These are phyloP conservation scores for Lepidium sativum DNA, from an alignment of 345 rosid genomes.

Conservation along the genomic window DNA sequence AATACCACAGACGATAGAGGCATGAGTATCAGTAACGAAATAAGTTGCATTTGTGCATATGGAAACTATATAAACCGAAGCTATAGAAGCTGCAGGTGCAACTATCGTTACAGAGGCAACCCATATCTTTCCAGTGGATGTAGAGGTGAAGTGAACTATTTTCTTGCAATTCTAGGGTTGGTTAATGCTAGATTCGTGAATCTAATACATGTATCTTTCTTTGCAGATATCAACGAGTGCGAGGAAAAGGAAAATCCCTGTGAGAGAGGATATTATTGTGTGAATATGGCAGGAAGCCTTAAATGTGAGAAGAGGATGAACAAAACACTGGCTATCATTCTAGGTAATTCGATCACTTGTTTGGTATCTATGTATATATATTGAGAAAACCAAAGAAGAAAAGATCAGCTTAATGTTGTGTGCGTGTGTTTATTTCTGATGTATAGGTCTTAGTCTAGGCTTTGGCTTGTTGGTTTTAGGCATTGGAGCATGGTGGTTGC, in stretches of 20 bases:
- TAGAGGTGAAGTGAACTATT: slow-evolving; percentile 16
- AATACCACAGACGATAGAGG: background rate
- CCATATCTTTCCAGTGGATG: slow-evolving; percentile 27
- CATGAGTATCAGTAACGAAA: background rate
- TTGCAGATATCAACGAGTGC: background rate
- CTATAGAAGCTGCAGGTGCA: slow-evolving; percentile 25
- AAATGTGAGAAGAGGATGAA: too few species aligned
- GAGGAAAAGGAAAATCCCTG: too few species aligned
- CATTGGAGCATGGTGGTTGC: slow-evolving; percentile 15
- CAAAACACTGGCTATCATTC: too few species aligned
- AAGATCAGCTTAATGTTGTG: background rate
- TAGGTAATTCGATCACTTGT: too few species aligned
- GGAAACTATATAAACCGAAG: slow-evolving; percentile 7
- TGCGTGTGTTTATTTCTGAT: background rate
- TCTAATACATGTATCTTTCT: background rate
- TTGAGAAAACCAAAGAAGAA: too few species aligned
- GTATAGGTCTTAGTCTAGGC: slow-evolving; percentile 6
- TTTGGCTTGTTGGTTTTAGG: slow-evolving; percentile 18
- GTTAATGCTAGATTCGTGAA: background rate
- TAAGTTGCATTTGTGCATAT: slow-evolving; percentile 13
- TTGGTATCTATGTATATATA: too few species aligned
- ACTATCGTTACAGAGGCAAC: slow-evolving; percentile 29
- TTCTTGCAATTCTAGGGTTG: background rate
- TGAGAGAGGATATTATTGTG: too few species aligned
- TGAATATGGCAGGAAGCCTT: too few species aligned